These are phyloP conservation scores for Elongisporangium undulatum DNA, from an alignment of 352 stramenopile genomes.

Conservation along the genomic window DNA sequence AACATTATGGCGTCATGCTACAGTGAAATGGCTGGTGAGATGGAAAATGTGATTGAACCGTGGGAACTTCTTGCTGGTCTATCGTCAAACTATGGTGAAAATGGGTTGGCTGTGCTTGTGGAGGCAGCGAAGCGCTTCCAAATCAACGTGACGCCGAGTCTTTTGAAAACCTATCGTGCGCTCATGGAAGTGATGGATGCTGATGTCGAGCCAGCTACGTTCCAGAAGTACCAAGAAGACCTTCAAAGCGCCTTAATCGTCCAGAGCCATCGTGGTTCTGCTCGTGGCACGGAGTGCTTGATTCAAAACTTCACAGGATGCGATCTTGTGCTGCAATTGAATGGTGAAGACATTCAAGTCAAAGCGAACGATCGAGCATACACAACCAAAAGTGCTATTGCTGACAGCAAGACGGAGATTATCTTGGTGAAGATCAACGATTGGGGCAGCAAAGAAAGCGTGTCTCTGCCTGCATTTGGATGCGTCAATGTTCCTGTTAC, in stretches of 20 bases:
- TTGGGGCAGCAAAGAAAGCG: slow-evolving; percentile 40
- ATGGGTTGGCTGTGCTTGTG: slow-evolving; percentile 54
- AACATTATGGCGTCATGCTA: slow-evolving; percentile 69
- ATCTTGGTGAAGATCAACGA: slow-evolving; percentile 52
- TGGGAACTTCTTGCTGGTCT: slow-evolving; percentile 59
- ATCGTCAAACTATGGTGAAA: slow-evolving; percentile 47
- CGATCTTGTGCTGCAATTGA: slow-evolving; percentile 45
- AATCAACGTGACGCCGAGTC: slow-evolving; percentile 66
- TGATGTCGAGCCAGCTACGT: slow-evolving; percentile 47
- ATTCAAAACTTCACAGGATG: slow-evolving; percentile 73
- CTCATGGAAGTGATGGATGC: slow-evolving; percentile 75
- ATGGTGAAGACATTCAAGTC: slow-evolving; percentile 33
- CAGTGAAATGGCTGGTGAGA: slow-evolving; percentile 58
- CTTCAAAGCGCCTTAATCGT: slow-evolving; percentile 31
- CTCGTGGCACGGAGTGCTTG: slow-evolving; percentile 49
- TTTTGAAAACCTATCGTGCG: slow-evolving; percentile 72
- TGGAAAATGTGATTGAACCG: slow-evolving; percentile 72
- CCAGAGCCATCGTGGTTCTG: slow-evolving; percentile 30
- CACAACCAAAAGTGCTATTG: slow-evolving; percentile 9
- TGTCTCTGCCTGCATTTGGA: slow-evolving; percentile 54
- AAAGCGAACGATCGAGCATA: slow-evolving; percentile 4
- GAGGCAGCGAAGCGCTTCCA: slow-evolving; percentile 70
- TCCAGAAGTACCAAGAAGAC: slow-evolving; percentile 65
- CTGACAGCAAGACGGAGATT: slow-evolving; percentile 33
- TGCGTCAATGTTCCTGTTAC: slow-evolving; percentile 52